Evolutionary conservation across 495 filamentous ascomycete species (phyloP).

Genomic region (Xylaria curta): DNA sequence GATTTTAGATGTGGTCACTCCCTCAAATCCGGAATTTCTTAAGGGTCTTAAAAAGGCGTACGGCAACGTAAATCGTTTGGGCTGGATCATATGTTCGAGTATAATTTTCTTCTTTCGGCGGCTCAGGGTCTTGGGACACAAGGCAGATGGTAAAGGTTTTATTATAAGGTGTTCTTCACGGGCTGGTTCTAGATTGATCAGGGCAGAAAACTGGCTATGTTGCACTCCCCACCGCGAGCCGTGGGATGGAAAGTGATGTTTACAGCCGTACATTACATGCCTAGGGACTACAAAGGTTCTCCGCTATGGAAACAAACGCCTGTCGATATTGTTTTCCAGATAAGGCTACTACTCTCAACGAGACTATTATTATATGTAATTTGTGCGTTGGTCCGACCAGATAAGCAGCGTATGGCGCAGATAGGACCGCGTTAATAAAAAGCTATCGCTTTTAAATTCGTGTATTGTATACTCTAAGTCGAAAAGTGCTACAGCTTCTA

Average conservation of each 20-base stretch:
- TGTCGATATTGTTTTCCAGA: not conserved
- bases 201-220: constrained; percentile 19
- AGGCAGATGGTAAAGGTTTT: constrained; percentile 25
- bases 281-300: not conserved
- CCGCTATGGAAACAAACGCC: constrained; percentile 1
- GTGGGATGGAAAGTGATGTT: constrained; percentile 14
- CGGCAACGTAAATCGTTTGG: constrained; percentile 21
- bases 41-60: constrained; percentile 24
- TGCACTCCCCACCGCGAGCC: not conserved
- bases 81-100: constrained; percentile 21
- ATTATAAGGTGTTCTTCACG: constrained; percentile 20
- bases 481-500: not conserved
- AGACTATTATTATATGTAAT: not conserved
- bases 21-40: not conserved
- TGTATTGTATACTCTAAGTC: not conserved
- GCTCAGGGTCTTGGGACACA: constrained; percentile 18
- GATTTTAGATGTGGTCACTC: constrained; percentile 7
- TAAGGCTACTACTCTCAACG: not conserved
- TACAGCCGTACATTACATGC: constrained; percentile 3
- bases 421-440: not conserved
- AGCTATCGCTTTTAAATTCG: constrained; percentile 2
- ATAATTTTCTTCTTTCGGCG: constrained; percentile 23
- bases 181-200: constrained; percentile 17
- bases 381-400: not conserved
- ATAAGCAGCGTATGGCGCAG: not conserved